Evolutionary conservation across 495 filamentous ascomycete species (phyloP).

Genomic region (Chaetomidium leptoderma): DNA sequence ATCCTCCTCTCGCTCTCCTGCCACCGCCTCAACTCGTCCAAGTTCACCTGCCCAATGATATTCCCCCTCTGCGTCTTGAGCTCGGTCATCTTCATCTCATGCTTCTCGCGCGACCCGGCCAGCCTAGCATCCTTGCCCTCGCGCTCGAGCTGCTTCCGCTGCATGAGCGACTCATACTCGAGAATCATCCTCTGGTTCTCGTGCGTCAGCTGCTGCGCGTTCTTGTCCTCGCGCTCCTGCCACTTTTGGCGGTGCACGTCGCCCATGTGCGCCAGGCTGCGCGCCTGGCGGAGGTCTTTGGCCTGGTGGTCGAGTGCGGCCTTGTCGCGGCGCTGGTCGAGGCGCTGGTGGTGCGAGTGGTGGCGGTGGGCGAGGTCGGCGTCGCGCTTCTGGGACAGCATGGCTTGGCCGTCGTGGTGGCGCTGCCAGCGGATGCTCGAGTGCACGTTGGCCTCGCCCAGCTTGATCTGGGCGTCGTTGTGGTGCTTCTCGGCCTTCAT

Average conservation of each 20-base stretch:
- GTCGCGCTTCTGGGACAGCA: conserved; percentile 17
- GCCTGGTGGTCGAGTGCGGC: background rate
- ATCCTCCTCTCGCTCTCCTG: conserved; percentile 12
- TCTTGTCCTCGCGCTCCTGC: conserved; percentile 2
- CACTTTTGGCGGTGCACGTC: conserved; percentile 11
- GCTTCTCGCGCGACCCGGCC: conserved; percentile 14
- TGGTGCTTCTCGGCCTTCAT: conserved; percentile 20
- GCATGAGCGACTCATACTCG: conserved; percentile 2
- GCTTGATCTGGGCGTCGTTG: conserved; percentile 19
- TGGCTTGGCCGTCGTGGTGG: conserved; percentile 20
- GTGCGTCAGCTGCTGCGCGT: conserved; percentile 9
- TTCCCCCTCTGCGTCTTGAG: conserved; percentile 25
- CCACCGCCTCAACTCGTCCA: conserved; percentile 30
- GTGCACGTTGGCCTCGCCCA: conserved; percentile 17
- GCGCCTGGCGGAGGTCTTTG: conserved; percentile 13
- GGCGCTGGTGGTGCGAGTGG: conserved; percentile 6
- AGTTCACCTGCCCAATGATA: conserved; percentile 27
- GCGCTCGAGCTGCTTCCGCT: conserved; percentile 4
- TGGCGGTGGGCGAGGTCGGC: conserved; percentile 16
- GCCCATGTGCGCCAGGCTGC: conserved; percentile 15
- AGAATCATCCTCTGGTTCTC: conserved; percentile 7
- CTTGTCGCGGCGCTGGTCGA: conserved; percentile 15
- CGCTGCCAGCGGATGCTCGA: conserved; percentile 20
- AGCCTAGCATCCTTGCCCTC: conserved; percentile 5
- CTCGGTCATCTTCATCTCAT: conserved; percentile 26